These are phyloP conservation scores for Coprinopsis strossmayeri DNA, from an alignment of 768 basidiomycete genomes.

Conservation along the genomic window DNA sequence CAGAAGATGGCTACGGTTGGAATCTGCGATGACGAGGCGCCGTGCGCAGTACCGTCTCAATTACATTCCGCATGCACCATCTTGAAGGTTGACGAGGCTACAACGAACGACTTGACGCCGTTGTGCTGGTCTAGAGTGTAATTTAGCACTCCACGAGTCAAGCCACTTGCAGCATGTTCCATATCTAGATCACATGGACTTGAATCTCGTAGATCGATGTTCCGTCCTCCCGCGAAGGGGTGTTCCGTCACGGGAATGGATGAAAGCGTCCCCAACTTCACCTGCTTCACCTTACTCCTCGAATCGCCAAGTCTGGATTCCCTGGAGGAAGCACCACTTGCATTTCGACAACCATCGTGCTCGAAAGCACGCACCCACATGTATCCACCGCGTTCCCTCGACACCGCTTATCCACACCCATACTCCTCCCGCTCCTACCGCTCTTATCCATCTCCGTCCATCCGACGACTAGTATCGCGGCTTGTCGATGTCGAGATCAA, in stretches of 20 bases:
- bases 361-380: too few relatives aligned
- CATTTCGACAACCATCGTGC: too few relatives aligned
- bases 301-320: not conserved
- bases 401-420: too few relatives aligned
- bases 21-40: not conserved
- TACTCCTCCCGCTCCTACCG: not conserved
- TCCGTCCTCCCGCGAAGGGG: not conserved
- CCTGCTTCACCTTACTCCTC: not conserved
- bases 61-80: slow-evolving; percentile 4
- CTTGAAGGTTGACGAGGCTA: not conserved
- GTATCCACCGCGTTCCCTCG: too few relatives aligned
- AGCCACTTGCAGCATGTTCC: slow-evolving; percentile 13
- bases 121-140: not conserved
- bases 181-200: slow-evolving; percentile 17
- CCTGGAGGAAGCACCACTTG: too few relatives aligned
- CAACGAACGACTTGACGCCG: slow-evolving; percentile 23
- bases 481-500: not conserved
- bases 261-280: slow-evolving; percentile 16
- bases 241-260: slow-evolving; percentile 22
- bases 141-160: slow-evolving; percentile 1
- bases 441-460: not conserved
- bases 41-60: not conserved
- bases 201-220: slow-evolving; percentile 20
- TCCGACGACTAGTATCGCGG: not conserved
- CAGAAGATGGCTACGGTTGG: not conserved